These are phyloP conservation scores for Penicillium olsonii DNA, from an alignment of 2,329 filamentous ascomycete species.

Conservation along the genomic window DNA sequence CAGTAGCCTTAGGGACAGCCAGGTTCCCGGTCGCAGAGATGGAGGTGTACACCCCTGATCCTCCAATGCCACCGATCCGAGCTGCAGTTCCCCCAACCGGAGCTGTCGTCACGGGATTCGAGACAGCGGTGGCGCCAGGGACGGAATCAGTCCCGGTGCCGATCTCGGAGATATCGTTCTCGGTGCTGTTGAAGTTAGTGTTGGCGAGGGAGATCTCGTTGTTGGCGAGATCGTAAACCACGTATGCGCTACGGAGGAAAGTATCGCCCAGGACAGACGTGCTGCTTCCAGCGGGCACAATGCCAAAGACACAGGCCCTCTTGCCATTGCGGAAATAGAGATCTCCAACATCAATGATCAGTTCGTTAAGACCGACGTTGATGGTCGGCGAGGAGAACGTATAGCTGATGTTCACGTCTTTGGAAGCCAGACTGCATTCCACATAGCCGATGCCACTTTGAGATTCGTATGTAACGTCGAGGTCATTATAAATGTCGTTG, in stretches of 20 bases:
- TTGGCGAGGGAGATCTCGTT: constrained; percentile 64
- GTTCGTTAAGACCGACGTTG: constrained; percentile 56
- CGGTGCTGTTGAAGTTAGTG: constrained; percentile 60
- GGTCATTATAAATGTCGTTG: constrained; percentile 54
- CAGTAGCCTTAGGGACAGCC: constrained; percentile 14
- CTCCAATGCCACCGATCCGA: constrained; percentile 36
- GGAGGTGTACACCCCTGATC: constrained; percentile 15
- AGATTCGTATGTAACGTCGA: constrained; percentile 62
- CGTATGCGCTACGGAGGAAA: constrained; percentile 63
- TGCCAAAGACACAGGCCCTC: constrained; percentile 49
- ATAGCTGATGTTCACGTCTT: constrained; percentile 56
- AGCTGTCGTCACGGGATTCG: constrained; percentile 52
- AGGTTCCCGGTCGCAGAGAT: constrained; percentile 19
- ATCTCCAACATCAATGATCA: constrained; percentile 55
- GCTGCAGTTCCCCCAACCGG: constrained; percentile 47
- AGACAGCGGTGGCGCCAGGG: constrained; percentile 55
- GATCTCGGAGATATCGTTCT: constrained; percentile 56
- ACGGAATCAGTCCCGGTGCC: constrained; percentile 50
- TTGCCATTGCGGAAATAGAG: constrained; percentile 37
- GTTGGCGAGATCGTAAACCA: constrained; percentile 62
- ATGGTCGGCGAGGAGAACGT: constrained; percentile 59
- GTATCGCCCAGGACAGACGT: constrained; percentile 61
- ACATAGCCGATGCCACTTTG: constrained; percentile 56
- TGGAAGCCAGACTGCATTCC: constrained; percentile 54
- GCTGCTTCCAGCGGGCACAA: constrained; percentile 51